phyloP scores from a whole-genome alignment of 805 yeast genomes.

The Zygotorulaspora danielsina region DNA sequence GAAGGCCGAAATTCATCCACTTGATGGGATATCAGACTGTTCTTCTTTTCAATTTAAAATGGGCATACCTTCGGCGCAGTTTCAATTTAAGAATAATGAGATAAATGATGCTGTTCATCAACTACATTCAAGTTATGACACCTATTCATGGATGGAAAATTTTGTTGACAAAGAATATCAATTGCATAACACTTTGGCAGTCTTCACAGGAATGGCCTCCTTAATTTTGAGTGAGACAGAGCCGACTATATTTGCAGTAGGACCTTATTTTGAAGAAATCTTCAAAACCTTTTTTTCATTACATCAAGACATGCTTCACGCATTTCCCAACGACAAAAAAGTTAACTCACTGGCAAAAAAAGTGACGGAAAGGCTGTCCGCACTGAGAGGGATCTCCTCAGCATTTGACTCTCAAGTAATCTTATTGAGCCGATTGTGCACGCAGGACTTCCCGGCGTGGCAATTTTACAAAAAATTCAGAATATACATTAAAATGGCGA shows the following conservation, averaged over 20 bases:
- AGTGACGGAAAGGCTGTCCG: slow-evolving; percentile 10
- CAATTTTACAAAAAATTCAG: slow-evolving; percentile 53
- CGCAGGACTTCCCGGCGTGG: slow-evolving; percentile 78
- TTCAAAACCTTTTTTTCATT: slow-evolving; percentile 34
- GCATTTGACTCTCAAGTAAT: slow-evolving; percentile 47
- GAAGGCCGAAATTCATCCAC: slow-evolving; percentile 38
- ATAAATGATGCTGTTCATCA: slow-evolving; percentile 43
- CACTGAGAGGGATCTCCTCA: slow-evolving; percentile 27
- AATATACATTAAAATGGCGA: slow-evolving; percentile 53
- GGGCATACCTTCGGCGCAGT: slow-evolving; percentile 59
- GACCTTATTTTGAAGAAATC: slow-evolving; percentile 47
- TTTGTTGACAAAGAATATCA: slow-evolving; percentile 50
- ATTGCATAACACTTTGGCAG: slow-evolving; percentile 54
- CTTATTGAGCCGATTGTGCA: slow-evolving; percentile 47
- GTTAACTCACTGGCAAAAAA: slow-evolving; percentile 11
- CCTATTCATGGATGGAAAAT: slow-evolving; percentile 50
- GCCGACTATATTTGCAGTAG: slow-evolving; percentile 46
- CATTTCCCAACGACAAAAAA: slow-evolving; percentile 24
- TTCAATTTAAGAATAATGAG: slow-evolving; percentile 40
- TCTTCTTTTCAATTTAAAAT: slow-evolving; percentile 60
- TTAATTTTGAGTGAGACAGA: slow-evolving; percentile 55
- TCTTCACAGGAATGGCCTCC: slow-evolving; percentile 53
- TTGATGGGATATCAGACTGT: slow-evolving; percentile 53
- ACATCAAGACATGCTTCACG: slow-evolving; percentile 19
- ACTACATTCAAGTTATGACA: slow-evolving; percentile 57